Percentiles rank a stretch among this genome's conserved stretches.
These are phyloP conservation scores for Penicillium crustosum DNA, from an alignment of 2,329 filamentous ascomycete genomes.

Conservation along the genomic window DNA sequence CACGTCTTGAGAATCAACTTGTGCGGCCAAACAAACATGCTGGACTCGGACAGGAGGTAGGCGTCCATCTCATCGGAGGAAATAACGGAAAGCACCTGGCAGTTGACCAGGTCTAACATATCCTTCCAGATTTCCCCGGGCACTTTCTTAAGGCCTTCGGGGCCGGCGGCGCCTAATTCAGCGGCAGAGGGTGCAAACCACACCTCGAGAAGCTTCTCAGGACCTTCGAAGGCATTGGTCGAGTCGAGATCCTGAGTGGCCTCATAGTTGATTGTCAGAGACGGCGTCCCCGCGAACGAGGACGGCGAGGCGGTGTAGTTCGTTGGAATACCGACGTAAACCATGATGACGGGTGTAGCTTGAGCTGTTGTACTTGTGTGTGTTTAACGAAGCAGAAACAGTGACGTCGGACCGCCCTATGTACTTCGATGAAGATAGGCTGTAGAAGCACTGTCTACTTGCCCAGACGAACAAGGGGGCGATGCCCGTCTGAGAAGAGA, in stretches of 20 bases:
- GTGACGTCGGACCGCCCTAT: slow-evolving; percentile 27
- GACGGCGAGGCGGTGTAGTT: slow-evolving; percentile 82
- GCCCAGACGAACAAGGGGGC: slow-evolving; percentile 89
- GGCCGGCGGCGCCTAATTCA: slow-evolving; percentile 65
- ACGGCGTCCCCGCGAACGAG: slow-evolving; percentile 72
- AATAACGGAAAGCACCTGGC: slow-evolving; percentile 93
- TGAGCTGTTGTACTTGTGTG: slow-evolving; percentile 16
- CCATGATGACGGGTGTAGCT: slow-evolving; percentile 58
- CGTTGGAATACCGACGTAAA: slow-evolving; percentile 75
- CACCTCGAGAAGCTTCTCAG: slow-evolving; percentile 96
- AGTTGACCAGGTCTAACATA: slow-evolving; percentile 98
- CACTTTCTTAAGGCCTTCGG: slow-evolving; percentile 82
- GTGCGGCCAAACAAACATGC: slow-evolving; percentile 99
- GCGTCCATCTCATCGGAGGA: slow-evolving; percentile 93
- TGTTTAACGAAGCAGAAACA: slow-evolving; percentile 16
- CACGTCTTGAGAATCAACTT: slow-evolving; percentile 99
- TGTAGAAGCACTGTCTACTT: slow-evolving; percentile 90
- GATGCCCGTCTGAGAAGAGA: slow-evolving; percentile 92
- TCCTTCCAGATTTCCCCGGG: slow-evolving; percentile 83
- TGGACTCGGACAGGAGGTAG: slow-evolving; percentile 95
- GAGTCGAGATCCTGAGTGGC: slow-evolving; percentile 91
- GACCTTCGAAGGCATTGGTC: slow-evolving; percentile 93
- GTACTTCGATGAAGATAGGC: slow-evolving; percentile 31
- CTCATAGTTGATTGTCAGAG: slow-evolving; percentile 95
- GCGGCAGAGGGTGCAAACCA: slow-evolving; percentile 87